These are phyloP conservation scores for Kodamaea kakaduensis DNA, from an alignment of 805 yeast genomes.

Conservation along the genomic window DNA sequence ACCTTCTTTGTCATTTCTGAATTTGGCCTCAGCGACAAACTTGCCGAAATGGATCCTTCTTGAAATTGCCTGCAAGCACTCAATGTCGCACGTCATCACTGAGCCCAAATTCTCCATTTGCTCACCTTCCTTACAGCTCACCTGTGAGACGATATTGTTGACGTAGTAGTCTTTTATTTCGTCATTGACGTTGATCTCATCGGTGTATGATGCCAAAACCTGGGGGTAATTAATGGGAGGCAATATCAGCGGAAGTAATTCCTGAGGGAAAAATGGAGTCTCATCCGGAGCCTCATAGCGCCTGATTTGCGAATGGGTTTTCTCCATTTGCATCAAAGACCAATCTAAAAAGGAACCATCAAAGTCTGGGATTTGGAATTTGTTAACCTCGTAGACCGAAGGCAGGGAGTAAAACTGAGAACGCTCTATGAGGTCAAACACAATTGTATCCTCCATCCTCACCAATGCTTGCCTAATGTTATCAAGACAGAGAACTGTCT, in stretches of 20 bases:
- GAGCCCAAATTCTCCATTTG: constrained; percentile 86
- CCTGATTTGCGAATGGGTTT: constrained; percentile 62
- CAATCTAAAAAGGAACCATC: constrained; percentile 85
- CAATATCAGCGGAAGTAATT: constrained; percentile 62
- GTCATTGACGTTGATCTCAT: constrained; percentile 70
- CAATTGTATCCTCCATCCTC: constrained; percentile 94
- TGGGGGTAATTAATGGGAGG: constrained; percentile 79
- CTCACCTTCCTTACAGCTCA: constrained; percentile 64
- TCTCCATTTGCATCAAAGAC: constrained; percentile 74
- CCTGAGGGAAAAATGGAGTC: constrained; percentile 77
- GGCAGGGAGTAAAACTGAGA: constrained; percentile 80
- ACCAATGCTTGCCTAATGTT: constrained; percentile 83
- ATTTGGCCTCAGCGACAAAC: constrained; percentile 96
- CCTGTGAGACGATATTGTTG: constrained; percentile 66
- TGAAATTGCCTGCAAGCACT: constrained; percentile 79
- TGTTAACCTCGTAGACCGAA: constrained; percentile 62
- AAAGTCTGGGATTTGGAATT: constrained; percentile 57
- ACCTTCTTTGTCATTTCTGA: constrained; percentile 57
- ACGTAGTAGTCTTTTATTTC: constrained; percentile 68
- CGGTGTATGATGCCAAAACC: constrained; percentile 68
- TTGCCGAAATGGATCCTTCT: constrained; percentile 95
- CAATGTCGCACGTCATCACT: constrained; percentile 80
- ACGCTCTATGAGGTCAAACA: constrained; percentile 88
- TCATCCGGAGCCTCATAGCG: constrained; percentile 95
- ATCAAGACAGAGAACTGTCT: constrained; percentile 70